Percentiles rank a stretch among this genome's conserved stretches.
Evolutionary conservation across 1,284 basidiomycete genomes (phyloP).

Genomic region (Cronartium quercuum): DNA sequence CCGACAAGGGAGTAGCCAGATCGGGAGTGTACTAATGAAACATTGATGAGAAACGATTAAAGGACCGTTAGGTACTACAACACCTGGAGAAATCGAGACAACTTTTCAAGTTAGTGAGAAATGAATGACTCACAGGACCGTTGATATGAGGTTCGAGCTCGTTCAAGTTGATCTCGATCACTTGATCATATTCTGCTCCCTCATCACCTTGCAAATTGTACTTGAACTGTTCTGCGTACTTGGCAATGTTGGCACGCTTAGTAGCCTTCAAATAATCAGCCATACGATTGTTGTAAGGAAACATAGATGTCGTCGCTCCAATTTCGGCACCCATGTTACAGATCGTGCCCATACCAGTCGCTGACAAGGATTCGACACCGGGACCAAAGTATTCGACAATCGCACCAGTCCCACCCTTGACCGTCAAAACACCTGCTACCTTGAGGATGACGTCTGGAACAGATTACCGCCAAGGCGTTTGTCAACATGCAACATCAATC

Average conservation of each 20-base stretch:
- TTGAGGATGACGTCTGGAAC: conserved; percentile 82
- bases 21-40: conserved; percentile 82
- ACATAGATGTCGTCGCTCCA: conserved; percentile 94
- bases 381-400: conserved; percentile 90
- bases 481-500: conserved; percentile 5
- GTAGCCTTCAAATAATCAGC: conserved; percentile 86
- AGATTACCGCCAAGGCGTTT: background rate
- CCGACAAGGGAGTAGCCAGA: conserved; percentile 63
- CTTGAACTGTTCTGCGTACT: conserved; percentile 81
- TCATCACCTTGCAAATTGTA: conserved; percentile 88
- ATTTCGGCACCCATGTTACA: conserved; percentile 99
- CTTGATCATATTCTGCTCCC: conserved; percentile 86
- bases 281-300: conserved; percentile 98
- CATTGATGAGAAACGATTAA: no score
- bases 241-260: conserved; percentile 77
- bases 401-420: conserved; percentile 95
- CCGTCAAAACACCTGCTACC: conserved; percentile 92
- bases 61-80: no score
- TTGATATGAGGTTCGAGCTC: conserved; percentile 99
- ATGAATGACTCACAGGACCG: conserved; percentile 59
- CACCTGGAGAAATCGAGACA: no score
- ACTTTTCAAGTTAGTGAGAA: background rate
- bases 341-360: conserved; percentile 98
- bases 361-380: conserved; percentile 91
- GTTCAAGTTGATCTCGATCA: conserved; percentile 88